Evolutionary conservation across 306 rosid genomes (phyloP), one percentile per base, ranked within the genome.

Genomic region (Casuarina glauca): DNA sequence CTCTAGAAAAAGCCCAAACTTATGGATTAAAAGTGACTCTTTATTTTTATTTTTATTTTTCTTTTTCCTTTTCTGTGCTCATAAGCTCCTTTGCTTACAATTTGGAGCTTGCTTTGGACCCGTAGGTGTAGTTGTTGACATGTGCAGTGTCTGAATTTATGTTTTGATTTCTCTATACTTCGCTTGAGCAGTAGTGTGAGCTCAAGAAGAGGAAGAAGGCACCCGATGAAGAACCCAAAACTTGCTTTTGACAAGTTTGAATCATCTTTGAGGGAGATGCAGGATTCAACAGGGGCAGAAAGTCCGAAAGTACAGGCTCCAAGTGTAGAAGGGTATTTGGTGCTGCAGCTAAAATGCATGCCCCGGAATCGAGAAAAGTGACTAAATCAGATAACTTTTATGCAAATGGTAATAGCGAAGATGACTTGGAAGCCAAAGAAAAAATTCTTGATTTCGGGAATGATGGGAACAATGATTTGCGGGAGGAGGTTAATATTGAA

Each of bases 311-410:
- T 76, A 71, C 84, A 69, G 69, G 74, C 81, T 63, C 32, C 75
- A 6, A 86, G 93, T 83, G 99, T 69, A 86, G 97, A 87, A 93
- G 89, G 82, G 89, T 89, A 75, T 95, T 93, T 79, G 96, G 89
- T 76, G 75, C 82, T 76, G 75, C 82, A 53, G 77, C 88, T 73
- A 89, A 86, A 74, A 84, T 80, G 45, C 84, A 79, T 50, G 81
- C 83, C 71, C 76, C 83, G 70, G 88, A 77, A 78, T 76, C 88
- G 39, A 75, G 80, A 74, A 82, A 84, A 45, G 85, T 81, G 84
- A 78, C 54, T 39, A 88, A 83, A 74, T 70, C 83, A 9, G 91
- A 91, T 81, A 82, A 78, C 16, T 81, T 78, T 79, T 85, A 90
- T 72, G 88, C 82, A 73, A 76, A 82, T 81, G 86, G 96, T 72